These are phyloP conservation scores for Phytophthora niederhauseri DNA, from an alignment of 352 stramenopile species.

Conservation along the genomic window DNA sequence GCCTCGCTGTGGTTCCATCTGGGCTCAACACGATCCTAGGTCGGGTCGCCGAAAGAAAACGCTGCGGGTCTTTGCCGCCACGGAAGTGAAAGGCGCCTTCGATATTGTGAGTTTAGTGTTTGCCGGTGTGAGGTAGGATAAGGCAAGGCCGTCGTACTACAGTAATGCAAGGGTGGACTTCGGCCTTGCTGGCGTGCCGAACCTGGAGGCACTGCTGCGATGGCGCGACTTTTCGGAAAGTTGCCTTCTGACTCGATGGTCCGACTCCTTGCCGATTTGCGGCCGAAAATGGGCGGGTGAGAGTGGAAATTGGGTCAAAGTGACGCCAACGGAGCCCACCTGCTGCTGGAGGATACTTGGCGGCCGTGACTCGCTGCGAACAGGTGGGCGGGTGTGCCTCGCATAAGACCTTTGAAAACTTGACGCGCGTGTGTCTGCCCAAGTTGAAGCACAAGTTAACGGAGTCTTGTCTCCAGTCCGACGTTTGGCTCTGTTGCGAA, in stretches of 20 bases:
- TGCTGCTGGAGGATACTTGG: neutral
- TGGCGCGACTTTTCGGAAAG: constrained; percentile 2
- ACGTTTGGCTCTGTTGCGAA: neutral
- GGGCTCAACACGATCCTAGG: constrained; percentile 6
- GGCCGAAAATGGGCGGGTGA: neutral
- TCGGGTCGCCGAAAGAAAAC: neutral
- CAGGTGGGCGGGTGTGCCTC: neutral
- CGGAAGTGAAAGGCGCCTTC: neutral
- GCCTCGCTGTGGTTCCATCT: constrained; percentile 17
- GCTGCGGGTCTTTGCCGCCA: neutral
- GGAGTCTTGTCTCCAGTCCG: neutral
- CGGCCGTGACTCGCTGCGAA: neutral
- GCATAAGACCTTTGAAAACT: neutral
- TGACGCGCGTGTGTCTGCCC: neutral
- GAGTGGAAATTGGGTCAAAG: neutral
- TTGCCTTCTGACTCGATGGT: constrained; percentile 24
- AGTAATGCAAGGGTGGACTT: neutral
- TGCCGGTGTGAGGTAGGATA: neutral
- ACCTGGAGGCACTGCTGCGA: neutral
- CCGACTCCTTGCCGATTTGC: constrained; percentile 12
- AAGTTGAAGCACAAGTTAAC: neutral
- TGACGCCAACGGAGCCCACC: neutral
- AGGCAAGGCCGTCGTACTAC: neutral
- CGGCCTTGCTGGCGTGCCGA: too few relatives aligned
- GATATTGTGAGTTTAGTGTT: neutral